Percentiles rank a stretch among this genome's conserved stretches.
Evolutionary conservation across 345 rosid genomes (phyloP).

Genomic region (Gossypium rotundifolium): DNA sequence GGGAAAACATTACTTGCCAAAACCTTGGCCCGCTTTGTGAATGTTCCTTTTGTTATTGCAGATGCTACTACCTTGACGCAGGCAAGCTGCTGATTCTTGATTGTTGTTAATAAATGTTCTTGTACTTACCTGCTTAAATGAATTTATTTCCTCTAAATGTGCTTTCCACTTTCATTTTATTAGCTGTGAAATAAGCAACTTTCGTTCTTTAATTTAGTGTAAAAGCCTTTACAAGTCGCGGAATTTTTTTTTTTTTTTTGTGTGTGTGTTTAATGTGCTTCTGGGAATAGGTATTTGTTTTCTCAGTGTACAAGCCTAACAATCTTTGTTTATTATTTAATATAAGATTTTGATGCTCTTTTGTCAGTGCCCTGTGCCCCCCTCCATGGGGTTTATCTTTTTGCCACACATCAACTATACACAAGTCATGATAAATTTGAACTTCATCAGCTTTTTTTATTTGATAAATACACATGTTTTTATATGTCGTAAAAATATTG

Average conservation of each 20-base stretch:
- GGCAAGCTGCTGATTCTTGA: slow-evolving; percentile 42
- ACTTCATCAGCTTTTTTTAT: background rate
- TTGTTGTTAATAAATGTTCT: background rate
- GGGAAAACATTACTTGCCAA: slow-evolving; percentile 99
- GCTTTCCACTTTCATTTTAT: background rate
- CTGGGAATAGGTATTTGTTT: background rate
- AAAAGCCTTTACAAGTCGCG: background rate
- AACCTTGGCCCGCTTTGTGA: slow-evolving; percentile 92
- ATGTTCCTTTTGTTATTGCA: slow-evolving; percentile 93
- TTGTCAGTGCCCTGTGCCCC: background rate
- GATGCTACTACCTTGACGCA: slow-evolving; percentile 98
- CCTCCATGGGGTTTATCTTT: background rate
- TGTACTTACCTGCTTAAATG: background rate
- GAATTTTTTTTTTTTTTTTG: background rate
- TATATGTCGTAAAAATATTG: background rate
- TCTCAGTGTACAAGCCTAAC: background rate
- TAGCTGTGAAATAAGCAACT: background rate
- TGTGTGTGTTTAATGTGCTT: too few species aligned
- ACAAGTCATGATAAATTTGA: background rate
- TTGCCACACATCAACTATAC: background rate
- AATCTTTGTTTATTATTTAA: background rate
- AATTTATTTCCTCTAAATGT: background rate
- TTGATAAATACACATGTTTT: background rate
- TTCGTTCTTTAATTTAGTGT: background rate
- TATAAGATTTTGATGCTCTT: background rate